phyloP scores from a whole-genome alignment of 1,139 yeast species.

The Taphrina sp. region DNA sequence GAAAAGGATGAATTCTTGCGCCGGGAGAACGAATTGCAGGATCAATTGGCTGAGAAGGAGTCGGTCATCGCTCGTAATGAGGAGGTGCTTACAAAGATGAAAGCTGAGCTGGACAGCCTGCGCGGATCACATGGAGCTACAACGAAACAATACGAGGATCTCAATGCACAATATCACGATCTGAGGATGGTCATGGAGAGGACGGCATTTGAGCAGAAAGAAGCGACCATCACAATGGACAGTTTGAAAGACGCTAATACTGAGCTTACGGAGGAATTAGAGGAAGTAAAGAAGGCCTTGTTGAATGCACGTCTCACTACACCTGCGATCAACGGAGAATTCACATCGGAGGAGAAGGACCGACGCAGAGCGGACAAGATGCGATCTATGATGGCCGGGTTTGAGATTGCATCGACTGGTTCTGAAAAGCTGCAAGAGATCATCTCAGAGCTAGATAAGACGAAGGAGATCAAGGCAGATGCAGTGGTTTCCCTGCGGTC shows the following conservation, averaged over 20 bases:
- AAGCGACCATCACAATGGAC: slow-evolving; percentile 41
- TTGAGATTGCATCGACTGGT: background rate
- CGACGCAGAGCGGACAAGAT: slow-evolving; percentile 40
- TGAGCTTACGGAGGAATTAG: slow-evolving; percentile 40
- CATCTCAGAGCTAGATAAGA: slow-evolving; percentile 1
- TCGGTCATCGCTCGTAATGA: slow-evolving; percentile 40
- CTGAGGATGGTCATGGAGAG: slow-evolving; percentile 41
- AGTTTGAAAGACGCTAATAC: slow-evolving; percentile 42
- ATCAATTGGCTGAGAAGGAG: slow-evolving; percentile 44
- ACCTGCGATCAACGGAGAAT: slow-evolving; percentile 16
- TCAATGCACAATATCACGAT: slow-evolving; percentile 36
- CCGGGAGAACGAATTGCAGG: slow-evolving; percentile 46
- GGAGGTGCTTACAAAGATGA: slow-evolving; percentile 33
- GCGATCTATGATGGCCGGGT: slow-evolving; percentile 31
- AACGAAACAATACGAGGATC: slow-evolving; percentile 37
- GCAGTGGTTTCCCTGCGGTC: background rate
- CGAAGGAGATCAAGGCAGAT: slow-evolving; percentile 16
- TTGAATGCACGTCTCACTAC: slow-evolving; percentile 34
- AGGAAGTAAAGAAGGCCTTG: slow-evolving; percentile 37
- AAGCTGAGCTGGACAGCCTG: slow-evolving; percentile 35
- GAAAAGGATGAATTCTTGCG: slow-evolving; percentile 41
- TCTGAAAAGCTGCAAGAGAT: slow-evolving; percentile 20
- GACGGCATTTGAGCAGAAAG: slow-evolving; percentile 42
- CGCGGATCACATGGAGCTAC: slow-evolving; percentile 40
- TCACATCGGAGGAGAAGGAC: slow-evolving; percentile 36